Evolutionary conservation across 78 protist species (phyloP).

Genomic region (Dictyostelium purpureum): DNA sequence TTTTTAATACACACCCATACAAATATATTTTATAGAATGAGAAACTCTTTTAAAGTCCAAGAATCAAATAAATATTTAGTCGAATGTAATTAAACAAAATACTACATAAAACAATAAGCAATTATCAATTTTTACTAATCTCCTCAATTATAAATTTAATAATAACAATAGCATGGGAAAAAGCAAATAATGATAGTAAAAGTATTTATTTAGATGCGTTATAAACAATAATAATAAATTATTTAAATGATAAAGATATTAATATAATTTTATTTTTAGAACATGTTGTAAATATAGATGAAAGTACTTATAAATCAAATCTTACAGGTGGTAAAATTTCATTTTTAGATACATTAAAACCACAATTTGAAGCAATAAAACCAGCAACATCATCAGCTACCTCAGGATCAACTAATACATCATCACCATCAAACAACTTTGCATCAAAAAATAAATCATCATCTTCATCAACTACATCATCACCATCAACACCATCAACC

Average conservation of each 20-base stretch:
- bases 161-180: constrained; percentile 16
- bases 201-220: too few species aligned
- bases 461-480: constrained; percentile 1
- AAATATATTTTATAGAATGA: too few species aligned
- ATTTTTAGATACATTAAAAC: background rate
- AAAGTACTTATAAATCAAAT: background rate
- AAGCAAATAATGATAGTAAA: background rate
- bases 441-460: background rate
- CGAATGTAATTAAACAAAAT: too few species aligned
- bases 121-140: too few species aligned
- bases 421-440: background rate
- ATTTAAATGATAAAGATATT: background rate
- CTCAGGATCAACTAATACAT: background rate
- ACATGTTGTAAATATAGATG: background rate
- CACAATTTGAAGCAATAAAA: background rate
- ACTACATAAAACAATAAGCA: too few species aligned
- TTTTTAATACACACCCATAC: too few species aligned
- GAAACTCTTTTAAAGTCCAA: too few species aligned
- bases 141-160: too few species aligned
- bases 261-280: background rate
- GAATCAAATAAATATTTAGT: too few species aligned
- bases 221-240: background rate
- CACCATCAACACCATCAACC: background rate
- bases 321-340: constrained; percentile 6
- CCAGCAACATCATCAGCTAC: background rate